A percentile compares a stretch with the other conserved stretches of the same genome.
Conservation (phyloP, 163 green algal genomes). For the Coccomyxa subellipsoidea region DNA sequence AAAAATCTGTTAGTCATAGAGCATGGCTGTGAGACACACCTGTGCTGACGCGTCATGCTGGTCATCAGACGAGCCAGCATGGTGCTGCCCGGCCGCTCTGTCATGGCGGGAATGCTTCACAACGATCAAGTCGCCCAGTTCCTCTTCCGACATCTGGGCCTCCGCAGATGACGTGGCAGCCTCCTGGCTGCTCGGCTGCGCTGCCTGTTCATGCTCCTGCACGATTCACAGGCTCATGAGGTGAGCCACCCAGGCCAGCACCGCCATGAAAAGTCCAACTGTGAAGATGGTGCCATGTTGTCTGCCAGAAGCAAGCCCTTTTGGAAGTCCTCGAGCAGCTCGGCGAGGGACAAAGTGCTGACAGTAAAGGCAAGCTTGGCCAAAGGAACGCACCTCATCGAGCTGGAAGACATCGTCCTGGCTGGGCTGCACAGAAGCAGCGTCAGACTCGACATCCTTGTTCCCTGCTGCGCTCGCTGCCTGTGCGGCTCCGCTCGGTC, state of each 20-base stretch:
- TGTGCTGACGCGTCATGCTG: neutral
- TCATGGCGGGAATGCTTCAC: constrained; percentile 50
- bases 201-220: constrained; percentile 10
- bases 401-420: constrained; percentile 88
- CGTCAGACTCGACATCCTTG: constrained; percentile 20
- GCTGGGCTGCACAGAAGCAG: constrained; percentile 21
- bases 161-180: neutral
- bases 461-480: neutral
- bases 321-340: too few relatives aligned
- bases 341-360: too few relatives aligned
- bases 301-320: too few relatives aligned
- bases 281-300: too few relatives aligned
- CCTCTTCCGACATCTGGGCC: constrained; percentile 39
- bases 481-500: neutral
- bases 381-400: constrained; percentile 67
- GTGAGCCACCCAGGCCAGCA: neutral
- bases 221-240: too few relatives aligned
- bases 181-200: constrained; percentile 30
- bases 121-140: constrained; percentile 78
- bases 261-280: too few relatives aligned
- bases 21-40: too few relatives aligned
- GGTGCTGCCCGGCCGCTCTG: neutral
- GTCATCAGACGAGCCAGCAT: constrained; percentile 3
- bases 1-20: too few relatives aligned
- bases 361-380: neutral